Evolutionary conservation across 495 filamentous ascomycete genomes (phyloP).

Genomic region (Elasticomyces elasticus): DNA sequence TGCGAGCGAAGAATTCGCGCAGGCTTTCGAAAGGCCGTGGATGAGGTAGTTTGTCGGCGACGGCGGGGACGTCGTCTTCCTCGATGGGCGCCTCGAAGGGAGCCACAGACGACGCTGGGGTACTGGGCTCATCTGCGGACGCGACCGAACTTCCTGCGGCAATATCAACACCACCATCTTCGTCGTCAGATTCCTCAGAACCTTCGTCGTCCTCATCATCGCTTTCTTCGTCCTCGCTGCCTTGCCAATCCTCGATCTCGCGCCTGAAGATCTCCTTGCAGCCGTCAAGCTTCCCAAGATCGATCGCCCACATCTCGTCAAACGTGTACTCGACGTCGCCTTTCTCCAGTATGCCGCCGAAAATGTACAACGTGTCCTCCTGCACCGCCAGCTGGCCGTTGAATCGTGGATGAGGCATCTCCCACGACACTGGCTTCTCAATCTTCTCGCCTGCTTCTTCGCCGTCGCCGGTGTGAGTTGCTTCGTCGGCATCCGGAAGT

Average conservation of each 20-base stretch:
- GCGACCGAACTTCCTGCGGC: too few relatives aligned
- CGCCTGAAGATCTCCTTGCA: slow-evolving; percentile 78
- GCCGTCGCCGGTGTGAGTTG: slow-evolving; percentile 38
- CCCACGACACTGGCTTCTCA: slow-evolving; percentile 45
- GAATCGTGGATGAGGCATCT: slow-evolving; percentile 79
- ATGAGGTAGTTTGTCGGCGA: slow-evolving; percentile 52
- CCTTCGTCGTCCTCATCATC: slow-evolving; percentile 55
- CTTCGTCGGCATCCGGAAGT: slow-evolving; percentile 10
- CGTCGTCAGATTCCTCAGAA: slow-evolving; percentile 59
- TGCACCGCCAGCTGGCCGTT: slow-evolving; percentile 84
- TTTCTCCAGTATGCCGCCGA: slow-evolving; percentile 90
- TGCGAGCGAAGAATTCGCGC: slow-evolving; percentile 84
- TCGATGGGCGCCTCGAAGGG: too few relatives aligned
- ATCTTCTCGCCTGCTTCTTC: slow-evolving; percentile 45
- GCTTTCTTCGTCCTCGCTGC: slow-evolving; percentile 38
- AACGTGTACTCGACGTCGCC: slow-evolving; percentile 89
- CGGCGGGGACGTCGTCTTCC: slow-evolving; percentile 30
- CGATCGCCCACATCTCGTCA: slow-evolving; percentile 85
- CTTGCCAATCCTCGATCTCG: slow-evolving; percentile 76
- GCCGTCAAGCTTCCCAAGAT: slow-evolving; percentile 84
- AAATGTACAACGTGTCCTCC: slow-evolving; percentile 83
- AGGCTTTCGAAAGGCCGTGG: slow-evolving; percentile 83
- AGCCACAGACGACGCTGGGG: slow-evolving; percentile 25
- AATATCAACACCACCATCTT: too few relatives aligned
- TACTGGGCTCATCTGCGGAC: slow-evolving; percentile 44